Evolutionary conservation across 768 basidiomycete species (phyloP), one percentile per base, ranked within the genome.

Genomic region (Lactarius indigo): DNA sequence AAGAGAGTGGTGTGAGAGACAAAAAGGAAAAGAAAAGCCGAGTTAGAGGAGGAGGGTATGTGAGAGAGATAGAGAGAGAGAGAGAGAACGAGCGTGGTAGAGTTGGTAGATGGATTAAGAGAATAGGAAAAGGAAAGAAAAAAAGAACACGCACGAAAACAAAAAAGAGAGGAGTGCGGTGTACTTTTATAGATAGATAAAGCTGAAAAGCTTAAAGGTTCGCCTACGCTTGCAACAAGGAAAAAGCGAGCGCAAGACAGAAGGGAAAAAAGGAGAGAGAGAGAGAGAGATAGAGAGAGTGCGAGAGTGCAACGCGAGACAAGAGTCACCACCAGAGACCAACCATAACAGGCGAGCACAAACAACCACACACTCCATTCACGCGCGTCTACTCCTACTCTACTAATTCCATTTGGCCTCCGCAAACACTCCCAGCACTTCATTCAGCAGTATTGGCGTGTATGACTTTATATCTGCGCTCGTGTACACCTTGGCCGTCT

Each of bases 391-490:
- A 26, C 30, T 47, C 7, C 7, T 10, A 13, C 10, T 12, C 37
- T 37, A 37, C 63, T 57, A 76, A 59, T 76, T 78, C 77, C 75
- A 77, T 55, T 63, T 72, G 66, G 67, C 63, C 73, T 84, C 77
- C 5, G 88, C 89, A 73, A 82, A 90, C 30, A 84, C 66, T 4
- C 85, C 88, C 57, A 89, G 76, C 23, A 82, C 81, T 65, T 80
- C 77, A 66, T 83, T 84, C 13, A 83, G 74, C 64, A 83, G 74
- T 26, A 86, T 73, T 4, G 80, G 75, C 39, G 84, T 83, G 74
- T 92, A 92, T 39, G 70, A n/a, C 39, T 71, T 64, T 1, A 87
- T 84, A 72, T 92, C 87, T 13, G 78, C 71, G 0, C 73, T 71
- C 2, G 83, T 82, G 71, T 83, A 92, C 3, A 73, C 79, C 74